phyloP scores from a whole-genome alignment of 2,329 filamentous ascomycete genomes.

The Aspergillus tubingensis region DNA sequence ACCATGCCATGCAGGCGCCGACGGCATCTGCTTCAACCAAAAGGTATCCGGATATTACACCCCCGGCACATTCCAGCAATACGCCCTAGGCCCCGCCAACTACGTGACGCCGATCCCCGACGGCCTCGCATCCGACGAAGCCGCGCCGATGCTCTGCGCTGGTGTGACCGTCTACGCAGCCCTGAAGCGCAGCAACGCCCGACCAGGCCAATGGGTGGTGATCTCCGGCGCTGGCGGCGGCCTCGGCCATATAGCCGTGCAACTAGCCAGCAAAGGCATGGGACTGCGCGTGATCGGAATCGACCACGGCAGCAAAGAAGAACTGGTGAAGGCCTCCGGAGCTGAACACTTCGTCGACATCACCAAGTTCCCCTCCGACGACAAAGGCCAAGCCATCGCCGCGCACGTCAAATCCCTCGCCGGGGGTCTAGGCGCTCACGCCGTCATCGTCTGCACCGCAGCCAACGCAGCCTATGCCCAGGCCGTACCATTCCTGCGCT shows the following conservation, averaged over 20 bases:
- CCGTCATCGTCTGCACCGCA: constrained; percentile 59
- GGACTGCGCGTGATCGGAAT: constrained; percentile 66
- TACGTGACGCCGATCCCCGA: constrained; percentile 73
- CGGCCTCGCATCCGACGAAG: constrained; percentile 58
- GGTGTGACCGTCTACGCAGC: constrained; percentile 69
- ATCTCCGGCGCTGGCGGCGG: constrained; percentile 64
- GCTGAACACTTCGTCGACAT: constrained; percentile 68
- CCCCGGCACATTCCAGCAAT: constrained; percentile 74
- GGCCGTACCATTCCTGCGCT: constrained; percentile 50
- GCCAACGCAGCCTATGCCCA: constrained; percentile 55
- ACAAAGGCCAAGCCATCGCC: constrained; percentile 52
- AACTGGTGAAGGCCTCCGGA: constrained; percentile 60
- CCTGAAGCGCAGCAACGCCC: constrained; percentile 61
- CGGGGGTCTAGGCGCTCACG: constrained; percentile 60
- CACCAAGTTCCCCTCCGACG: constrained; percentile 50
- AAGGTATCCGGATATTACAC: constrained; percentile 68
- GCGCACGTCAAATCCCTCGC: constrained; percentile 60
- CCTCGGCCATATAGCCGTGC: constrained; percentile 65
- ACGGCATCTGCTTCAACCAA: constrained; percentile 57
- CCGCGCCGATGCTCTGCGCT: constrained; percentile 68
- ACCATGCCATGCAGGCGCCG: constrained; percentile 57
- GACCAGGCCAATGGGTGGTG: constrained; percentile 62
- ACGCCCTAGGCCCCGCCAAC: constrained; percentile 62
- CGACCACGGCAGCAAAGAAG: constrained; percentile 63
- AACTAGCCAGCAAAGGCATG: constrained; percentile 62